Evolutionary conservation across 1,284 basidiomycete species (phyloP).

Genomic region (Fistulinella staudtii): DNA sequence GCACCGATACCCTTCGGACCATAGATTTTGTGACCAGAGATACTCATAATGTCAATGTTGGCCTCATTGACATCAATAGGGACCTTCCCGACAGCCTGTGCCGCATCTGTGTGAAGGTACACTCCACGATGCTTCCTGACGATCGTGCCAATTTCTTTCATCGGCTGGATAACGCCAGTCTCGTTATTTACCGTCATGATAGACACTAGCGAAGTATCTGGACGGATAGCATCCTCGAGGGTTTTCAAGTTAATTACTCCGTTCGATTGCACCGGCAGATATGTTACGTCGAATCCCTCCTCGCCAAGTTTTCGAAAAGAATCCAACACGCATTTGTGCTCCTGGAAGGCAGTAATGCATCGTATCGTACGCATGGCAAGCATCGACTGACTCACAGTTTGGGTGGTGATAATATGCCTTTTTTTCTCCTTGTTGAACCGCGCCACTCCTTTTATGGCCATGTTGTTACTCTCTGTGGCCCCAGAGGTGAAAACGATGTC

Average conservation of each 20-base stretch:
- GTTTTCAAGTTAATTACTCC: constrained; percentile 78
- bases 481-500: constrained; percentile 98
- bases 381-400: constrained; percentile 67
- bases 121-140: constrained; percentile 82
- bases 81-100: constrained; percentile 93
- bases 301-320: constrained; percentile 94
- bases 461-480: constrained; percentile 98
- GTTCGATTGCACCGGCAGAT: constrained; percentile 88
- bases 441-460: constrained; percentile 96
- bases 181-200: constrained; percentile 99
- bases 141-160: constrained; percentile 91
- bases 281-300: constrained; percentile 97
- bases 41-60: constrained; percentile 94
- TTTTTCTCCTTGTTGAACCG: constrained; percentile 91
- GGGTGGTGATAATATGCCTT: constrained; percentile 86
- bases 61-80: constrained; percentile 91
- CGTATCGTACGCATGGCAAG: background rate
- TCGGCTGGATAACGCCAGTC: constrained; percentile 97
- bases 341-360: constrained; percentile 49
- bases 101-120: constrained; percentile 97
- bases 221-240: constrained; percentile 80
- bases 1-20: constrained; percentile 98
- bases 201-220: constrained; percentile 85
- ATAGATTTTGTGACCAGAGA: constrained; percentile 98
- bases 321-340: constrained; percentile 99